A percentile compares a stretch with the other conserved stretches of the same genome.
These are phyloP conservation scores for Lavandula angustifolia DNA, from an alignment of 257 asterid species.

Conservation along the genomic window DNA sequence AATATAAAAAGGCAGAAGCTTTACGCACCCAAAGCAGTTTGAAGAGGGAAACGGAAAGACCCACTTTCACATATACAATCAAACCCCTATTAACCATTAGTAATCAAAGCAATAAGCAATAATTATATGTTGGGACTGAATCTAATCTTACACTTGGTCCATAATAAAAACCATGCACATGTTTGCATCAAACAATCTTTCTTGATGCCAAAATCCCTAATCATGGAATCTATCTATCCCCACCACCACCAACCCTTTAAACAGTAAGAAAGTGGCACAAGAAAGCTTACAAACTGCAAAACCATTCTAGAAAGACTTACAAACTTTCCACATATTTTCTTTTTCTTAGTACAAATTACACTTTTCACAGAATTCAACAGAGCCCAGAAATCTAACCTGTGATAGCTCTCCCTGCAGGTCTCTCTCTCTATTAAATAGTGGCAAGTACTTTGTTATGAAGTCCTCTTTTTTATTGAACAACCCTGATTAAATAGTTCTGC, in stretches of 20 bases:
- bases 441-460: no score
- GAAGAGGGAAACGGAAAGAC: conserved; percentile 11
- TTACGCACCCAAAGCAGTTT: conserved; percentile 10
- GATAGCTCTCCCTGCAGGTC: conserved; percentile 16
- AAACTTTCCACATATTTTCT: background rate
- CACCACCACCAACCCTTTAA: background rate
- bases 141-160: no score
- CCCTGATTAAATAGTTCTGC: no score
- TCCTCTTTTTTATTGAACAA: no score
- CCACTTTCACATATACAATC: conserved; percentile 11
- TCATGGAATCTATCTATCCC: no score
- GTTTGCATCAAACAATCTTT: no score
- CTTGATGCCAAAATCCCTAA: no score
- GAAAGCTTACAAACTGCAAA: conserved; percentile 18
- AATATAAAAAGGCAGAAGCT: background rate
- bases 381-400: conserved; percentile 26
- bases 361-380: conserved; percentile 17
- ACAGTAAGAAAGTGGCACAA: conserved; percentile 31
- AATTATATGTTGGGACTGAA: no score
- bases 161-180: background rate
- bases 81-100: conserved; percentile 3
- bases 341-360: background rate
- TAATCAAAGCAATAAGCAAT: background rate
- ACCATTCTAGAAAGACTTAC: background rate
- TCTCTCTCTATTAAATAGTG: background rate